Base-by-base conservation (phyloP, 345 rosid species). In the Boechera retrofracta region DNA sequence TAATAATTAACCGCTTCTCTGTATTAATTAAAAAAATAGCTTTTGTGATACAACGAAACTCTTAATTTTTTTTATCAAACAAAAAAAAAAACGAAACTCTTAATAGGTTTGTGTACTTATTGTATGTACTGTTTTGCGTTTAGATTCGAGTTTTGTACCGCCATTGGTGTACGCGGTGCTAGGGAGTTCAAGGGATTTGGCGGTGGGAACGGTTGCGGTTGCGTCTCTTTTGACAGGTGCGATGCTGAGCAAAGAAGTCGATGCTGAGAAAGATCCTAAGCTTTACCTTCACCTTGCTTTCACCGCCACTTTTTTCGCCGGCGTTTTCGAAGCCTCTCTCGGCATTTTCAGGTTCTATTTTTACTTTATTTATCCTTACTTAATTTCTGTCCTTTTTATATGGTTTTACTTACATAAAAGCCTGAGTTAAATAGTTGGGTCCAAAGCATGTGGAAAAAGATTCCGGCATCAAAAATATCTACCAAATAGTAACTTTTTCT, bases 81-180 rank as follows among this genome's bases (percentile, higher is more conserved):
- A 42, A 42, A 42, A 11, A 11, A n/a, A 11, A 3, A 42, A 42
- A 42, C 15, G 5, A 12, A 42, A 38, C 41, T 10, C n/a, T 42
- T 42, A 12, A 0, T 42, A 42, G 15, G 2, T 12, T 42, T 47
- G 18, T 47, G 52, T 48, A 48, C 24, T 48, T 48, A 6, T 48
- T 5, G 44, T 9, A 39, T 69, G 1, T 9, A 39, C 54, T 16
- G 54, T 36, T 48, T 28, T 61, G 13, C 0, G 51, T 54, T 77
- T 83, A 96, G 98, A 93, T 83, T 96, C 99, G 49, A 96, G 99
- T 84, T 91, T 93, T 73, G 86, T 96, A 64, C 98, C 96, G 18
- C 98, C 98, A 3, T 60, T 96, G 83, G 80, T 96, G n/a, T 93
- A 96, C 60, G 98, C 99, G 36, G 89, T 91, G 87, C 69, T 96